Evolutionary conservation across 441 rosid genomes (phyloP), one percentile per base, ranked within the genome.

Genomic region (Erodium chrysanthum): DNA sequence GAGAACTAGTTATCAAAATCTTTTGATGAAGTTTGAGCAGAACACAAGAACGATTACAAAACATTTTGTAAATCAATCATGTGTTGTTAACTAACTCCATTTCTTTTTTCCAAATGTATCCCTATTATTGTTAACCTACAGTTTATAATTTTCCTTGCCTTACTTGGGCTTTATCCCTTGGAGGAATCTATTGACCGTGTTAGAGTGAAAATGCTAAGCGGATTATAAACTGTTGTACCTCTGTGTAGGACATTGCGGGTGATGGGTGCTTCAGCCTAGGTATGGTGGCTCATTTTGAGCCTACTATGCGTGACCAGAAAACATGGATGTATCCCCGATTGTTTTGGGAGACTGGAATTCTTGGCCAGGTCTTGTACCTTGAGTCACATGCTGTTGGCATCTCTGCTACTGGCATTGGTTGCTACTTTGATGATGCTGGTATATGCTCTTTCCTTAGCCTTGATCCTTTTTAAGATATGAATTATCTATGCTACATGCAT

Each of bases 251-350:
- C 74, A 91, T 89, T 69, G 97, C 97, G 0, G 65, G 96, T 37
- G 92, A 89, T 81, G 97, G 97, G 67, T 91, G 96, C 79, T 91
- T 91, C 75, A 89, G 93, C 84, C 85, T 91, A 42, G 96, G 94
- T 44, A 89, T 91, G 94, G 78, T 91, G 74, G 92, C 94, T 76
- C 85, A 75, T 76, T 86, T 87, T 23, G 91, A 87, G 75, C 81
- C 86, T 63, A 74, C 78, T 0, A 72, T 89, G 84, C 75, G 56
- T 6, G 74, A 78, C 70, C 87, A 80, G 73, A 84, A 89, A 50
- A 78, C 80, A 0, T 89, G 96, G 90, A 89, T 91, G 97, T 91
- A 91, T 77, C 94, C 96, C 61, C 78, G 92, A 64, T 72, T 91
- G 69, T 91, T 87, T 62, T 89, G 97, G 97, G 97, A 91, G 78